A percentile compares a stretch with the other conserved stretches of the same genome.
These are phyloP conservation scores for Alternaria atra DNA, from an alignment of 2,329 filamentous ascomycete genomes.

Conservation along the genomic window DNA sequence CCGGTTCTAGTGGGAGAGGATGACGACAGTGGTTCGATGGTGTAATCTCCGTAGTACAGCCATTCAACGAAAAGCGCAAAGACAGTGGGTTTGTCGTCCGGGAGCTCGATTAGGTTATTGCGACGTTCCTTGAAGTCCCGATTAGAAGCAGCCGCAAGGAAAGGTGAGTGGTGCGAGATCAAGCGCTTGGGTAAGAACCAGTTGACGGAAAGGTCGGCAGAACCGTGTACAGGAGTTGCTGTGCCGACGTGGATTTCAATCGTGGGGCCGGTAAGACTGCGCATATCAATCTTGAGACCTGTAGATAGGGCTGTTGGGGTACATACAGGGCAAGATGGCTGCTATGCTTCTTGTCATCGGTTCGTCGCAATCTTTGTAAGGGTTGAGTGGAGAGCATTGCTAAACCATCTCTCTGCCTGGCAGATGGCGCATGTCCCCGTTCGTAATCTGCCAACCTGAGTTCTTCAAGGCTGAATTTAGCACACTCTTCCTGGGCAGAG, in stretches of 20 bases:
- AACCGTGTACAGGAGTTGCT: not conserved
- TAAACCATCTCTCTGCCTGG: not conserved
- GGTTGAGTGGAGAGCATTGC: not conserved
- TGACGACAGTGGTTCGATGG: not conserved
- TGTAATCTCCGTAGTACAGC: slow-evolving; percentile 25
- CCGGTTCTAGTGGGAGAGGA: not conserved
- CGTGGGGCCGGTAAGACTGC: slow-evolving; percentile 13
- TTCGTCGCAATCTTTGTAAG: not conserved
- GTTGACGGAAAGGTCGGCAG: not conserved
- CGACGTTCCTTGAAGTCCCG: slow-evolving; percentile 22
- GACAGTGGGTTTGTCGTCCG: slow-evolving; percentile 17
- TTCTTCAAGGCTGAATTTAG: slow-evolving; percentile 2
- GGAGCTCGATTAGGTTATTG: slow-evolving; percentile 20
- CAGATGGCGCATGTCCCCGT: not conserved
- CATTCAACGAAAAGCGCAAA: slow-evolving; percentile 27
- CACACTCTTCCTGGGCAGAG: slow-evolving; percentile 1
- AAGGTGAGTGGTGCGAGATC: slow-evolving; percentile 22
- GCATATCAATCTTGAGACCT: not conserved
- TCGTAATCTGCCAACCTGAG: slow-evolving; percentile 9
- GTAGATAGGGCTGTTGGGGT: not conserved
- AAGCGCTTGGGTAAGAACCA: slow-evolving; percentile 22
- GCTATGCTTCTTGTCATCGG: slow-evolving; percentile 3
- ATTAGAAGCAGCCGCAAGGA: slow-evolving; percentile 17
- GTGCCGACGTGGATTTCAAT: slow-evolving; percentile 16
- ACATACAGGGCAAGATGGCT: slow-evolving; percentile 12